These are phyloP conservation scores for Penicillium argentinense DNA, from an alignment of 495 filamentous ascomycete genomes.

Conservation along the genomic window DNA sequence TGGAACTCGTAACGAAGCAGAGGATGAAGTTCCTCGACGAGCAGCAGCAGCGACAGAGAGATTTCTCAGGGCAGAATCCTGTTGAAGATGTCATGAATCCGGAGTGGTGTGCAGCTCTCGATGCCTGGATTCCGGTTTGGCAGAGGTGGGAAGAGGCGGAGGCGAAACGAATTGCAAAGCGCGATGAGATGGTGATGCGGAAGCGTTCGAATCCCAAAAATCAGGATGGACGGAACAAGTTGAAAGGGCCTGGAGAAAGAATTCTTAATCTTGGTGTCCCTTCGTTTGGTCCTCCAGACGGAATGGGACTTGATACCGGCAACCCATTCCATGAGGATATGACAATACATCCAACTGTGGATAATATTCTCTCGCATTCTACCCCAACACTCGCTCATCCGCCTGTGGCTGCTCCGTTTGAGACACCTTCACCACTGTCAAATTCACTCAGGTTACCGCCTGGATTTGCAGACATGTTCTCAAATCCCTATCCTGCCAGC, in stretches of 20 bases:
- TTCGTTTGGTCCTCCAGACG: conserved; percentile 2
- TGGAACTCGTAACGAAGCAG: conserved; percentile 46
- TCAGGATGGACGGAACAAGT: too few species aligned
- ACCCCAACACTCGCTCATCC: conserved; percentile 4
- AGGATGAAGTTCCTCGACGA: conserved; percentile 44
- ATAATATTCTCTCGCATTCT: neutral
- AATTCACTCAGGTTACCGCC: conserved; percentile 32
- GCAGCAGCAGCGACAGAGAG: conserved; percentile 19
- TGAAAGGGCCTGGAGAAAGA: too few species aligned
- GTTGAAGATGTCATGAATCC: conserved; percentile 38
- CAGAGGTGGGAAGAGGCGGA: conserved; percentile 41
- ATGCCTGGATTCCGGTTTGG: conserved; percentile 48
- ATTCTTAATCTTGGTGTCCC: conserved; percentile 2
- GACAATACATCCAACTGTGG: neutral
- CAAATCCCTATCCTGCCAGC: conserved; percentile 8
- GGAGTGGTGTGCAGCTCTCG: conserved; percentile 40
- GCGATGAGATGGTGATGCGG: conserved; percentile 42
- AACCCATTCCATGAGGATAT: conserved; percentile 6
- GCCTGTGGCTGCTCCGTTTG: neutral
- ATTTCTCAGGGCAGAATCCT: conserved; percentile 4
- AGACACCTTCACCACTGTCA: conserved; percentile 4
- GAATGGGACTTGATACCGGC: neutral
- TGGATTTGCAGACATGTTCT: conserved; percentile 42
- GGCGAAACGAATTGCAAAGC: conserved; percentile 40
- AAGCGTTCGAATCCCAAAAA: conserved; percentile 33